Evolutionary conservation across 179 eudicot species (phyloP).

Genomic region (Spinacia oleracea): DNA sequence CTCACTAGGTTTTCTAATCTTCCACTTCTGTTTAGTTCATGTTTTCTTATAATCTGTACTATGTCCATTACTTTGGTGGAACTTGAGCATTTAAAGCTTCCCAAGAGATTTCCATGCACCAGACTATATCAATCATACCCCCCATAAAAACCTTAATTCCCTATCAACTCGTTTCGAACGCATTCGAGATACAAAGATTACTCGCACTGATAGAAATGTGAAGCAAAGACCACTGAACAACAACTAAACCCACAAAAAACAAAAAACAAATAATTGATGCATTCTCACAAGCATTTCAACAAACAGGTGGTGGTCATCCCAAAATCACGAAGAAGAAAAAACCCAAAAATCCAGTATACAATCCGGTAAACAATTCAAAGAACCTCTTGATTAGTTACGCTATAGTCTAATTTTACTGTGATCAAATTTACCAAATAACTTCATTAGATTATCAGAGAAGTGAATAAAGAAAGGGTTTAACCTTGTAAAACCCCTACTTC

Average conservation of each 20-base stretch:
- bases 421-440: not conserved
- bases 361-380: not conserved
- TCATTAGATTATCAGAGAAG: too few species aligned
- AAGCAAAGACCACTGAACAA: not conserved
- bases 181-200: not conserved
- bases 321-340: not conserved
- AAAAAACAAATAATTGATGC: not conserved
- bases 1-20: too few species aligned
- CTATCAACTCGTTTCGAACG: not conserved
- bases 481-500: not conserved
- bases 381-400: not conserved
- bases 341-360: not conserved
- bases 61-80: not conserved
- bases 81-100: not conserved
- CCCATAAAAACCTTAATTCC: not conserved
- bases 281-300: slow-evolving; percentile 20
- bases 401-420: not conserved
- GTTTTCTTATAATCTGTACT: too few species aligned
- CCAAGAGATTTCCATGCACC: not conserved
- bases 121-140: not conserved
- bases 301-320: slow-evolving; percentile 22
- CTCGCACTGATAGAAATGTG: not conserved
- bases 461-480: too few species aligned
- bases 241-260: not conserved
- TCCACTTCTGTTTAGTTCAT: too few species aligned